Evolutionary conservation across 805 yeast species (phyloP).

Genomic region (Suhomyces sp.): DNA sequence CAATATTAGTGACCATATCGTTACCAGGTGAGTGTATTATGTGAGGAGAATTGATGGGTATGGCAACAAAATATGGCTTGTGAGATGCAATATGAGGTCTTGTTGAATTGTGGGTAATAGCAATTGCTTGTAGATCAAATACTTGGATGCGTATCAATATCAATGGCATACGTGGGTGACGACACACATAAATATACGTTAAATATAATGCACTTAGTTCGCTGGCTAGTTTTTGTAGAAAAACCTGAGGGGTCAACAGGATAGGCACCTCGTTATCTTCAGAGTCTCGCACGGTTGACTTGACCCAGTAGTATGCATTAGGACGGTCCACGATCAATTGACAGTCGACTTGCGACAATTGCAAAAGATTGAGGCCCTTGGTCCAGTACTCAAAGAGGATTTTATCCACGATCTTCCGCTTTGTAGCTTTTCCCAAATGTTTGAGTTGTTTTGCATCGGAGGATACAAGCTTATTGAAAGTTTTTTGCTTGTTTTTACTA

Average conservation of each 20-base stretch:
- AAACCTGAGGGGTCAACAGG: slow-evolving; percentile 49
- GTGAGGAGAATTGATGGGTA: slow-evolving; percentile 66
- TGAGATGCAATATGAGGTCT: slow-evolving; percentile 50
- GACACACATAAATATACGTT: slow-evolving; percentile 63
- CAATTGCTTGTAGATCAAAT: slow-evolving; percentile 45
- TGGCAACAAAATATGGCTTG: slow-evolving; percentile 61
- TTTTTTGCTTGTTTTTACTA: slow-evolving; percentile 15
- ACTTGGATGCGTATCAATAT: slow-evolving; percentile 64
- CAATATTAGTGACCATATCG: slow-evolving; percentile 46
- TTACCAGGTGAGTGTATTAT: slow-evolving; percentile 53
- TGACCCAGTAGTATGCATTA: slow-evolving; percentile 42
- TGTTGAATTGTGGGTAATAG: slow-evolving; percentile 10
- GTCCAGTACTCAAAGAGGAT: slow-evolving; percentile 52
- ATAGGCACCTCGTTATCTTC: slow-evolving; percentile 25
- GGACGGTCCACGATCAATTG: slow-evolving; percentile 63
- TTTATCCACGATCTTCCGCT: slow-evolving; percentile 38
- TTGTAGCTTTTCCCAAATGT: slow-evolving; percentile 17
- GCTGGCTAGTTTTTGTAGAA: slow-evolving; percentile 46
- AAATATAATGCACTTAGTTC: slow-evolving; percentile 52
- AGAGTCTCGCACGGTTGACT: slow-evolving; percentile 44
- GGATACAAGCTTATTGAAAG: slow-evolving; percentile 18
- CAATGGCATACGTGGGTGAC: slow-evolving; percentile 62
- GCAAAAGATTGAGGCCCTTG: slow-evolving; percentile 58
- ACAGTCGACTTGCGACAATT: slow-evolving; percentile 68
- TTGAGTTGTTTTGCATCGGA: slow-evolving; percentile 13